phyloP scores from a whole-genome alignment of 2,329 filamentous ascomycete species.

The Teratosphaeria destructans region DNA sequence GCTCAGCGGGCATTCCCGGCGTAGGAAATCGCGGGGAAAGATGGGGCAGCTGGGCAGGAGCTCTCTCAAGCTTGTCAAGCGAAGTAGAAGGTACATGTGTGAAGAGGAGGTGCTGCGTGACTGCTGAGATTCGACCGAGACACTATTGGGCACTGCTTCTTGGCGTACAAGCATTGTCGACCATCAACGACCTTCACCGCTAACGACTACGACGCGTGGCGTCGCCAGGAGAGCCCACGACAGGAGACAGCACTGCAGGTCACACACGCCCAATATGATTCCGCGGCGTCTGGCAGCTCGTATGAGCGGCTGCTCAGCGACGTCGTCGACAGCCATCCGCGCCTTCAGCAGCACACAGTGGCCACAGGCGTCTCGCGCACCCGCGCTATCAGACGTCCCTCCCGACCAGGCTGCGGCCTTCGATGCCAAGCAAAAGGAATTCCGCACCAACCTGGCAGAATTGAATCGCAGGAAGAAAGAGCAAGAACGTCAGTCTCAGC shows the following conservation, averaged over 20 bases:
- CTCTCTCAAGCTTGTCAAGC: neutral
- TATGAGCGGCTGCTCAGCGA: slow-evolving; percentile 3
- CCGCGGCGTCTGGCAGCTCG: slow-evolving; percentile 10
- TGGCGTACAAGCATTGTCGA: neutral
- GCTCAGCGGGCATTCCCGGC: neutral
- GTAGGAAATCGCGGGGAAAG: neutral
- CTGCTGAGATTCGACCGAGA: neutral
- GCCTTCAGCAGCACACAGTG: slow-evolving; percentile 10
- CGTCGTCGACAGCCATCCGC: slow-evolving; percentile 6
- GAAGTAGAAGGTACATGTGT: neutral
- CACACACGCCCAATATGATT: slow-evolving; percentile 7
- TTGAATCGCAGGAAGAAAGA: slow-evolving; percentile 59
- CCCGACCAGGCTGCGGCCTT: slow-evolving; percentile 63
- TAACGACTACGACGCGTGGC: neutral
- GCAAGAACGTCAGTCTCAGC: slow-evolving; percentile 69
- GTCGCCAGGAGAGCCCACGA: neutral
- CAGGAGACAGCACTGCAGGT: neutral
- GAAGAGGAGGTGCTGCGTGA: neutral
- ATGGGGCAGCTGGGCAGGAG: neutral
- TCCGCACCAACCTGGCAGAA: slow-evolving; percentile 68
- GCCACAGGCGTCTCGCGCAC: slow-evolving; percentile 30
- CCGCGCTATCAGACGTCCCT: slow-evolving; percentile 78
- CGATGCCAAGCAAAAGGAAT: slow-evolving; percentile 72
- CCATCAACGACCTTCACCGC: neutral
- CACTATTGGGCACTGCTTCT: neutral